Evolutionary conservation across 805 yeast species (phyloP).

Genomic region (Starmerella sirachaensis): DNA sequence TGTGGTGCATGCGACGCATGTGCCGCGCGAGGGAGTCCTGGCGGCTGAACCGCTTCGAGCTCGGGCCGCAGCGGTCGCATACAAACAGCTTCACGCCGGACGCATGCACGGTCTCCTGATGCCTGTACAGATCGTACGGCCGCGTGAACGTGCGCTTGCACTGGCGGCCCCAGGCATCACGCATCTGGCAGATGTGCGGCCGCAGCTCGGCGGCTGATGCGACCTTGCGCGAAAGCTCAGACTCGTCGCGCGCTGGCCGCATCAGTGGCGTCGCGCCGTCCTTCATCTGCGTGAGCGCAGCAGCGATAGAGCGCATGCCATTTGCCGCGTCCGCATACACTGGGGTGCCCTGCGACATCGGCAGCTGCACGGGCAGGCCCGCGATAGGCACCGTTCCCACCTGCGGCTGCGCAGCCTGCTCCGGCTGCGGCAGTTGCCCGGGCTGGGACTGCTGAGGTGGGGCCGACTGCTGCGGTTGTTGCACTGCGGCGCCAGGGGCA

Average conservation of each 20-base stretch:
- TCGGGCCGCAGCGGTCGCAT: slow-evolving; percentile 73
- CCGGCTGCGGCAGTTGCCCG: too few species aligned
- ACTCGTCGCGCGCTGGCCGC: not conserved
- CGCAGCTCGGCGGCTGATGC: slow-evolving; percentile 1
- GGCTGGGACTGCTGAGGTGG: too few species aligned
- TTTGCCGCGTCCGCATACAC: not conserved
- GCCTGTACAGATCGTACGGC: slow-evolving; percentile 86
- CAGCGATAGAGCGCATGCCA: slow-evolving; percentile 5
- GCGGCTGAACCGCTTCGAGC: slow-evolving; percentile 28
- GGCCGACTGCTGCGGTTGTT: too few species aligned
- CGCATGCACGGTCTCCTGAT: slow-evolving; percentile 91
- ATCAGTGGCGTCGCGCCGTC: slow-evolving; percentile 1
- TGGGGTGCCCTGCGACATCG: not conserved
- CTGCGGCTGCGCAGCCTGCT: too few species aligned
- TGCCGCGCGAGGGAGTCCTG: slow-evolving; percentile 17
- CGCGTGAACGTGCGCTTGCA: slow-evolving; percentile 76
- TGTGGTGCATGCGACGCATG: slow-evolving; percentile 13
- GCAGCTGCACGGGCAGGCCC: not conserved
- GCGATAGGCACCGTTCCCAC: slow-evolving; percentile 2
- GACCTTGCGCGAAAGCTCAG: slow-evolving; percentile 1
- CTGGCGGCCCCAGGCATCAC: slow-evolving; percentile 25
- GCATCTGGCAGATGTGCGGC: slow-evolving; percentile 12
- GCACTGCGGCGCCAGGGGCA: too few species aligned
- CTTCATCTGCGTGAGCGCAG: slow-evolving; percentile 7
- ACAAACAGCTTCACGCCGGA: slow-evolving; percentile 68